Conservation (phyloP, 495 filamentous ascomycete species). For the Neurospora africana region DNA sequence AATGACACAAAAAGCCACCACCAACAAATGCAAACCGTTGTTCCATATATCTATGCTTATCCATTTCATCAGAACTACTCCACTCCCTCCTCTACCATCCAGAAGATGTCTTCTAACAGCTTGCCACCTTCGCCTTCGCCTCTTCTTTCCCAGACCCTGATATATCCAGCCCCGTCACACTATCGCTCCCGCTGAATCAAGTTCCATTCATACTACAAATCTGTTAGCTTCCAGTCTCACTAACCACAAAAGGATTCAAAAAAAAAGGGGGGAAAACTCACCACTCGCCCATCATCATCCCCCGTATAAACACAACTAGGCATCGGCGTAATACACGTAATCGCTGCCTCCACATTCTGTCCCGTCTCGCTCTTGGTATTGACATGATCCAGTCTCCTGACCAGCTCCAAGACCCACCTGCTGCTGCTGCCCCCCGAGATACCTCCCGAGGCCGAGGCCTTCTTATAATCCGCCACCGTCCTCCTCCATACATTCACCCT, state of each 20-base stretch:
- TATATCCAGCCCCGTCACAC: slow-evolving; percentile 5
- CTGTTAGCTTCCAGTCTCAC: slow-evolving; percentile 13
- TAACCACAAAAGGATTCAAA: neutral
- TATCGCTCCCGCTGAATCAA: slow-evolving; percentile 58
- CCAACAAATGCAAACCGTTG: neutral
- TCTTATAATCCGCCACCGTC: slow-evolving; percentile 17
- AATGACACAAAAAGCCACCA: neutral
- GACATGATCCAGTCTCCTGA: slow-evolving; percentile 75
- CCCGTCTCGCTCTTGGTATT: slow-evolving; percentile 64
- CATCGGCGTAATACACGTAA: slow-evolving; percentile 80
- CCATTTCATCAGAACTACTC: neutral
- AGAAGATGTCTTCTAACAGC: neutral
- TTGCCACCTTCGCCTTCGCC: neutral
- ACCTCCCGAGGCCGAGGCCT: neutral
- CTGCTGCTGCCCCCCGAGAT: neutral
- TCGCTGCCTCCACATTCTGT: slow-evolving; percentile 65
- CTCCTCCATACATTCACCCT: slow-evolving; percentile 68
- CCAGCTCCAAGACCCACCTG: slow-evolving; percentile 41
- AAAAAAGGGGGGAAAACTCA: slow-evolving; percentile 23
- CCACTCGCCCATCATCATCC: slow-evolving; percentile 78
- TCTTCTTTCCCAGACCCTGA: neutral
- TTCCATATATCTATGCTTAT: neutral
- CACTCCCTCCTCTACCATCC: neutral
- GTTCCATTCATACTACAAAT: slow-evolving; percentile 72
- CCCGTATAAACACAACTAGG: slow-evolving; percentile 81